phyloP scores from a whole-genome alignment of 169 alveolate genomes.

The Cystoisospora suis region DNA sequence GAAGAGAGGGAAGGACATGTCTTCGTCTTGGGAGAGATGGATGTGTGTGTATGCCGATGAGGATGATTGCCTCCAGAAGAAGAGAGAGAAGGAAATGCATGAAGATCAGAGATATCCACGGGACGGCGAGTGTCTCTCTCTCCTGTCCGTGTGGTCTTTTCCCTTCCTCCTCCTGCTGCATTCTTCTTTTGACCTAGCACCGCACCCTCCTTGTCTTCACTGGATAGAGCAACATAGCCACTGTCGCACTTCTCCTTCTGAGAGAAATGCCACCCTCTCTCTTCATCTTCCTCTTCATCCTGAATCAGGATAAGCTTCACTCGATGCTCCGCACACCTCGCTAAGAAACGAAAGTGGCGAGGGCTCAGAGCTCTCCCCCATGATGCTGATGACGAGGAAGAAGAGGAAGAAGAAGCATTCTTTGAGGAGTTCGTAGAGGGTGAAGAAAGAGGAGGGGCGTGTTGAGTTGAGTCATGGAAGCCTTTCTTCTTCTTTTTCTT shows the following conservation, averaged over 20 bases:
- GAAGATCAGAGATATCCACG: no score
- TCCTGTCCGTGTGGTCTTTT: background rate
- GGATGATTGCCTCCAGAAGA: background rate
- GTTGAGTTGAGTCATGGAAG: background rate
- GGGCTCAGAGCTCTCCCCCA: slow-evolving; percentile 20
- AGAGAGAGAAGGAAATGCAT: no score
- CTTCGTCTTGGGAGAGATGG: background rate
- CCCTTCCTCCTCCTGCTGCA: background rate
- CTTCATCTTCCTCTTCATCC: slow-evolving; percentile 35
- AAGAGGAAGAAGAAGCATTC: no score
- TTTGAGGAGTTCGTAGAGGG: background rate
- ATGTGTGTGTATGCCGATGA: background rate
- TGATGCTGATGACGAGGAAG: no score
- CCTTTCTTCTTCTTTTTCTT: background rate
- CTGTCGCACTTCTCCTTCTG: background rate
- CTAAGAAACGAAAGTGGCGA: background rate
- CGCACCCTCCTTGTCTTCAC: background rate
- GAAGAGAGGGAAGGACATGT: background rate
- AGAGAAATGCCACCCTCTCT: no score
- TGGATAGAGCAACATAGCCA: background rate
- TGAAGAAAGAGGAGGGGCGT: background rate
- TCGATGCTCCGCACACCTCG: slow-evolving; percentile 47
- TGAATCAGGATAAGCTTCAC: slow-evolving; percentile 1
- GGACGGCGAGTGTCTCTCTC: no score
- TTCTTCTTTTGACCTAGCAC: no score